A percentile compares a stretch with the other conserved stretches of the same genome.
phyloP scores from a whole-genome alignment of 176 grass and related monocot genomes.

The Triticum urartu region DNA sequence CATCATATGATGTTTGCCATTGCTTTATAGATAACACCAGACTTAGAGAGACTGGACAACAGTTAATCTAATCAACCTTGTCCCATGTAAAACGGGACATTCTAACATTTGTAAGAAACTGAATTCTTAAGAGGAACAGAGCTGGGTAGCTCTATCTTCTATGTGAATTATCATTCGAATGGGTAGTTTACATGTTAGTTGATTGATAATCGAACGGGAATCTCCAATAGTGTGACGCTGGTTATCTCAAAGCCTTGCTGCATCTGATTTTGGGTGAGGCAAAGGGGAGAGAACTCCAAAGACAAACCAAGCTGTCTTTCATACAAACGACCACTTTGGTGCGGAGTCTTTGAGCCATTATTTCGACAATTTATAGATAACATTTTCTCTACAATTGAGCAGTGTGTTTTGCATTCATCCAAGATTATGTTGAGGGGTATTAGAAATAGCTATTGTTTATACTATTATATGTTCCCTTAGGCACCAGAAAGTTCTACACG shows the following conservation, averaged over 20 bases:
- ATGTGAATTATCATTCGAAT: not conserved
- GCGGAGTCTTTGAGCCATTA: not conserved
- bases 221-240: not conserved
- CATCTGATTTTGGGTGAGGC: not conserved
- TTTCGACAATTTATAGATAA: not conserved
- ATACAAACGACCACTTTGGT: not conserved
- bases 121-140: not conserved
- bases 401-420: not conserved
- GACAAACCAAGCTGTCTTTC: not conserved
- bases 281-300: not conserved
- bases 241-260: not conserved
- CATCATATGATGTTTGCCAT: not conserved
- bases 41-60: not conserved
- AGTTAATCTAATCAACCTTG: slow-evolving; percentile 5
- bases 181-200: not conserved
- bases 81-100: slow-evolving; percentile 22
- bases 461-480: not conserved
- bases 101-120: not conserved
- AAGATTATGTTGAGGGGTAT: not conserved
- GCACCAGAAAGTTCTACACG: slow-evolving; percentile 16
- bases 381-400: not conserved
- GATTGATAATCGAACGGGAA: slow-evolving; percentile 19
- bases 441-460: not conserved
- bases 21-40: slow-evolving; percentile 13
- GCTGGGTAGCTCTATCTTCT: slow-evolving; percentile 1